Evolutionary conservation across 2,329 filamentous ascomycete genomes (phyloP).

Genomic region (Verticillium zaregamsianum): DNA sequence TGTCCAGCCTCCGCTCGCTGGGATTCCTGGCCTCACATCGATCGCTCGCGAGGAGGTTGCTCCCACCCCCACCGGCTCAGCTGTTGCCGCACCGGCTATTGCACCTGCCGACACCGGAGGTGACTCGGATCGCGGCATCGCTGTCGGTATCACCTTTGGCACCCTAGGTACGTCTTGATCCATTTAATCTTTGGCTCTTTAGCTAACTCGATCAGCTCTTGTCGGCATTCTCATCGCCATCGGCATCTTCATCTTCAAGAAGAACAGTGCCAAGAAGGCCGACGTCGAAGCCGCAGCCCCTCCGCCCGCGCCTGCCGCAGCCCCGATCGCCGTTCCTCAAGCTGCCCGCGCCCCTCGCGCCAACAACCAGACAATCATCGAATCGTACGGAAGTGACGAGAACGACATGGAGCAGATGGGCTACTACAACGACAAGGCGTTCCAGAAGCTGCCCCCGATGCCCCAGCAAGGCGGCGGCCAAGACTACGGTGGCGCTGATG

Average conservation of each 20-base stretch:
- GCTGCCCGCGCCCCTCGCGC: neutral
- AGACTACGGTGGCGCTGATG: neutral
- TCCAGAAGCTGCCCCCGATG: conserved; percentile 2
- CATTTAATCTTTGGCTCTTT: neutral
- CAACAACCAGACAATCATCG: conserved; percentile 2
- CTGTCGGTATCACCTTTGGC: conserved; percentile 1
- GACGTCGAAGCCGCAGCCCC: neutral
- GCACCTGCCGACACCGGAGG: neutral
- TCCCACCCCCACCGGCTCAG: neutral
- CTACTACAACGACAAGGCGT: conserved; percentile 4
- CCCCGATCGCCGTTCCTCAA: neutral
- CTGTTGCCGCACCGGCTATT: neutral
- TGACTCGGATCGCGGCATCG: neutral
- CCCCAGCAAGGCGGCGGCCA: neutral
- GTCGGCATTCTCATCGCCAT: conserved; percentile 2
- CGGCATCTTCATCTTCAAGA: conserved; percentile 1
- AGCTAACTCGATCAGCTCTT: neutral
- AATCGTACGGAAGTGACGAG: neutral
- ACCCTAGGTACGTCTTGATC: neutral
- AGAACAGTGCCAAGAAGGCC: neutral
- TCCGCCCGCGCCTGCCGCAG: neutral
- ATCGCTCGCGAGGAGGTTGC: neutral
- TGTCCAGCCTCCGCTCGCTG: neutral
- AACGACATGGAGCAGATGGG: conserved; percentile 2
- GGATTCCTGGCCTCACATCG: neutral